Conservation (phyloP, 1,284 basidiomycete species). For the Leccinum pallidistipes region DNA sequence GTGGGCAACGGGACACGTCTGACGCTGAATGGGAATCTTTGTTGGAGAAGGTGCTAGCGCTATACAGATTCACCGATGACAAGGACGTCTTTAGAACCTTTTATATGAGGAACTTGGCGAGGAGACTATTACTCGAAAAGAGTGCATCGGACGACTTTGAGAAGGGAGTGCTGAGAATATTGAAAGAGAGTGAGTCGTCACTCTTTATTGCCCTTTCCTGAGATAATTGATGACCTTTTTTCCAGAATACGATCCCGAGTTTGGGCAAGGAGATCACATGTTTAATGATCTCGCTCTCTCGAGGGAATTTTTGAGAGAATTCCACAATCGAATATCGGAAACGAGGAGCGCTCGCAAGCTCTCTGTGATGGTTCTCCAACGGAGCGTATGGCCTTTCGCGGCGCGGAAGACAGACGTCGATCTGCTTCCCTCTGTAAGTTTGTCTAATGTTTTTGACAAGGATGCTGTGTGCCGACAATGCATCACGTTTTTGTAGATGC, state of each 20-base stretch:
- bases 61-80: constrained; percentile 90
- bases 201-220: not conserved
- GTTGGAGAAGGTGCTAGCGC: constrained; percentile 75
- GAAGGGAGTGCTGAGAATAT: constrained; percentile 81
- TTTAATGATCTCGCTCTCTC: constrained; percentile 84
- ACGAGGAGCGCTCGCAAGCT: constrained; percentile 45
- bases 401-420: constrained; percentile 49
- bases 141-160: constrained; percentile 94
- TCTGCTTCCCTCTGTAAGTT: constrained; percentile 52
- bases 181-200: constrained; percentile 73
- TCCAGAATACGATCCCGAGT: constrained; percentile 84
- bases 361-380: constrained; percentile 71
- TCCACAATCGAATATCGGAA: constrained; percentile 41
- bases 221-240: constrained; percentile 1
- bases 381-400: constrained; percentile 75
- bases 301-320: constrained; percentile 64
- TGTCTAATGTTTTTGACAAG: not conserved
- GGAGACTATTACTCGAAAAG: constrained; percentile 82
- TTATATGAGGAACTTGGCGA: constrained; percentile 89
- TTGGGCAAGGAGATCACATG: constrained; percentile 88
- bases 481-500: constrained; percentile 54
- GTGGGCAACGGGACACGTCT: constrained; percentile 74
- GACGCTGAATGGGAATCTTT: constrained; percentile 71
- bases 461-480: not conserved
- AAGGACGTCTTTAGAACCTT: constrained; percentile 95